These are phyloP conservation scores for Scytalidium sp. DNA, from an alignment of 2,329 filamentous ascomycete species.

Conservation along the genomic window DNA sequence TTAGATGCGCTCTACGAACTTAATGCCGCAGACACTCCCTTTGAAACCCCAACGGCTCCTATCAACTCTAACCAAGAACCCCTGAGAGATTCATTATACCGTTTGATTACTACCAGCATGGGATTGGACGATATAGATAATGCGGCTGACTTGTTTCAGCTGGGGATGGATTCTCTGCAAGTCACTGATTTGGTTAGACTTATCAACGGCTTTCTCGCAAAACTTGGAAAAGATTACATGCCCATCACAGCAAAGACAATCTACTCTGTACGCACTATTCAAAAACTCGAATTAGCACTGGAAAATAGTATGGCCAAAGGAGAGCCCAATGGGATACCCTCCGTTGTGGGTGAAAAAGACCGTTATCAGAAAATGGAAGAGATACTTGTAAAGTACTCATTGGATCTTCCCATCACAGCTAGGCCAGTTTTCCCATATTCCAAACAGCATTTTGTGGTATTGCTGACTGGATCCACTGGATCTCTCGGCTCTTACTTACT, in stretches of 20 bases:
- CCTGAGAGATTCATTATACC: constrained; percentile 26
- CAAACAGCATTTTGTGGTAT: constrained; percentile 9
- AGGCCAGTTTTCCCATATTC: no score
- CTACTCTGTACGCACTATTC: neutral
- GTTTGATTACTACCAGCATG: constrained; percentile 20
- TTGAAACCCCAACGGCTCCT: neutral
- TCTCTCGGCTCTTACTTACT: constrained; percentile 47
- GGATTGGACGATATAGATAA: constrained; percentile 8
- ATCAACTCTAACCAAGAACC: constrained; percentile 19
- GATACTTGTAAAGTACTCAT: constrained; percentile 12
- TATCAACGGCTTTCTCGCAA: neutral
- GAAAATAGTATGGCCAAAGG: neutral
- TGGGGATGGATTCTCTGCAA: constrained; percentile 5
- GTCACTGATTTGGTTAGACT: neutral
- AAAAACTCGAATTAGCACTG: neutral
- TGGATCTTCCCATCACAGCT: constrained; percentile 1
- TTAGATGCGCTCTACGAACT: constrained; percentile 30
- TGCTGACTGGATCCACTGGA: constrained; percentile 48
- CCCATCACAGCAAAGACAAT: neutral
- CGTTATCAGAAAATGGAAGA: constrained; percentile 1
- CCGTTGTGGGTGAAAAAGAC: neutral
- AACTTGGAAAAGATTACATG: neutral
- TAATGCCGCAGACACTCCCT: constrained; percentile 1
- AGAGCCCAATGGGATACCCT: neutral
- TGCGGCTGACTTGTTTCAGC: neutral